These are phyloP conservation scores for Coniferiporia sulphurascens DNA, from an alignment of 1,284 basidiomycete species.

Conservation along the genomic window DNA sequence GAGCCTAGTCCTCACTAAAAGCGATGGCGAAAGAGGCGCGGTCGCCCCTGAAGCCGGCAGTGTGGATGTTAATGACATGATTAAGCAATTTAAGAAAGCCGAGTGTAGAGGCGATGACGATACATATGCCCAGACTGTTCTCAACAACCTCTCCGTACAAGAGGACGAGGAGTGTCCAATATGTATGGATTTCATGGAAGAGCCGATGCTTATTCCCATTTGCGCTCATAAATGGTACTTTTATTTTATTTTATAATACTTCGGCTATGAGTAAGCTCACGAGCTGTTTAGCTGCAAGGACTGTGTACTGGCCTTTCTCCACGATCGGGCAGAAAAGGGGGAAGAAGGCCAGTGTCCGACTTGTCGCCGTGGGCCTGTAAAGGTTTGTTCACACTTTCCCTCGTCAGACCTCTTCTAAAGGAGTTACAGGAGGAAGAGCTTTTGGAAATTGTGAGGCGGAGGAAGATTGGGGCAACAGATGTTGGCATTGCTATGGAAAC, in stretches of 20 bases:
- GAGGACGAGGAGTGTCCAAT: conserved; percentile 69
- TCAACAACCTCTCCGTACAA: conserved; percentile 47
- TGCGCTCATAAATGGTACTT: conserved; percentile 78
- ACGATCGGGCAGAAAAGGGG: conserved; percentile 57
- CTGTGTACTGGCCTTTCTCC: conserved; percentile 70
- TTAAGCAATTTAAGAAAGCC: conserved; percentile 48
- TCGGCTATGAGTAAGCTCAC: neutral
- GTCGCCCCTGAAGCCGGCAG: conserved; percentile 34
- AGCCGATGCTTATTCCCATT: conserved; percentile 64
- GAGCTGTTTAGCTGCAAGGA: conserved; percentile 64
- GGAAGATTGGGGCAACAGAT: conserved; percentile 9
- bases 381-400: conserved; percentile 32
- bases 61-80: conserved; percentile 59
- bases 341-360: conserved; percentile 71
- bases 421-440: conserved; percentile 46
- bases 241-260: neutral
- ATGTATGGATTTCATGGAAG: conserved; percentile 74
- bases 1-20: conserved; percentile 58
- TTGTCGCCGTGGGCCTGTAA: conserved; percentile 62
- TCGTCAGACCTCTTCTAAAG: neutral
- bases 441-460: conserved; percentile 53
- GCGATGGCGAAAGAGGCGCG: conserved; percentile 38
- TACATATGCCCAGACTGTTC: conserved; percentile 59
- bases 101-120: conserved; percentile 33
- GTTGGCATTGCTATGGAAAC: conserved; percentile 17